Conservation (phyloP, 202 grass and related monocot genomes). For the Schoenoplectus triqueter region DNA sequence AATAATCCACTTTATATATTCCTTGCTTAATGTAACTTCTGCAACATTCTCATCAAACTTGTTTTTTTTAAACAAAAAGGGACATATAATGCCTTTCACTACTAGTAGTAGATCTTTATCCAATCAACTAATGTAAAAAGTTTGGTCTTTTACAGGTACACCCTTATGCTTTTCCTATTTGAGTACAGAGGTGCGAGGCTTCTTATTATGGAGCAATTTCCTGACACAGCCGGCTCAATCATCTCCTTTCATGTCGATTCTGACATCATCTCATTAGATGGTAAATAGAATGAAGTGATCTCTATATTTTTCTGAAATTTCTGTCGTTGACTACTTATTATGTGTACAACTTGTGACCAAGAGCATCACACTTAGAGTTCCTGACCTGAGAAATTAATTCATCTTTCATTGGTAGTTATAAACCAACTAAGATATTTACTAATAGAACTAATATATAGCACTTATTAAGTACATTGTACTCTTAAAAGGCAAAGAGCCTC, state of each 20-base stretch:
- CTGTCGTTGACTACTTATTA: background rate
- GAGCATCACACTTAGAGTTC: background rate
- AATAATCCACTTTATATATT: background rate
- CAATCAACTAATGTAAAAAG: constrained; percentile 18
- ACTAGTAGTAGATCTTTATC: background rate
- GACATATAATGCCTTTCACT: background rate
- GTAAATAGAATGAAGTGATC: background rate
- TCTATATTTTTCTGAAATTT: background rate
- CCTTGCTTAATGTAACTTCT: background rate
- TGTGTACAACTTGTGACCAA: background rate
- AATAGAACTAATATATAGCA: background rate
- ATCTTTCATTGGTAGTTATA: background rate
- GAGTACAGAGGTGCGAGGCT: constrained; percentile 77
- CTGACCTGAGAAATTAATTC: background rate
- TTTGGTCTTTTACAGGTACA: constrained; percentile 42
- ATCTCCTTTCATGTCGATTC: constrained; percentile 82
- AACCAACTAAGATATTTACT: background rate
- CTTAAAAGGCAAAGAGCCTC: constrained; percentile 35
- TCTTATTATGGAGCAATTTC: constrained; percentile 74
- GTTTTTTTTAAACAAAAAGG: background rate
- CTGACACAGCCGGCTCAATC: constrained; percentile 59
- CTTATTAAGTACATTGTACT: background rate
- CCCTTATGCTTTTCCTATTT: constrained; percentile 96
- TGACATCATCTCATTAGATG: constrained; percentile 58
- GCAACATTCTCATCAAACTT: background rate